Evolutionary conservation across 768 basidiomycete genomes (phyloP), one percentile per base, ranked within the genome.

Genomic region (Crepidotus variabilis): DNA sequence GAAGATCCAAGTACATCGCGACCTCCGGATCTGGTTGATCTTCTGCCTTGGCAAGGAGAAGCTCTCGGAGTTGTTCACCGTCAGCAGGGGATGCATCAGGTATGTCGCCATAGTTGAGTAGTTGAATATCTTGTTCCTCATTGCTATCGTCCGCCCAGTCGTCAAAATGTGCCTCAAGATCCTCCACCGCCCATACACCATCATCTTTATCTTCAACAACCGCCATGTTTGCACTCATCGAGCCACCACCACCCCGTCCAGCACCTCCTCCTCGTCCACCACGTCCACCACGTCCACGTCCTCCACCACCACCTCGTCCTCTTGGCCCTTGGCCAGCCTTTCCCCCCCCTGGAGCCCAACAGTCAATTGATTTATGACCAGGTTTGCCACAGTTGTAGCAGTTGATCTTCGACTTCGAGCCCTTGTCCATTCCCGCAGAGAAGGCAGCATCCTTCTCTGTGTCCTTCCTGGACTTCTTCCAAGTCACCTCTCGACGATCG

Each of bases 281-380:
- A 57, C 46, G 24, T 34, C 45, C 54, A 28, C 49, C 47, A 28
- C 55, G 72, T 61, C 35, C 54, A 18, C 14, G 20, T 46, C 79
- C 74, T n/a, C 77, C 78, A 47, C 81, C 72, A 46, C 75, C 77
- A 35, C 79, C 80, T 35, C 78, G 74, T 56, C 72, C 65, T 28
- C 20, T 22, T 47, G 47, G 45, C 34, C 47, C n/a, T 20, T 46
- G 39, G 39, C 52, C 54, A 48, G 33, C 33, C 10, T 47, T 35
- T 33, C 50, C 54, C 49, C 54, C 72, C 4, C 75, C 75, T 47
- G 39, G 43, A 14, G 43, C 56, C 49, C 50, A 57, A 47, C 55
- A 56, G 13, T 57, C 45, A 2, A 32, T 43, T 11, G 28, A 28
- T 8, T n/a, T 20, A 18, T 57, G 56, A 10, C 56, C 51, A 20